Evolutionary conservation across 2,329 filamentous ascomycete species (phyloP), one percentile per base, ranked within the genome.

Genomic region (Exophiala phaeomuriformis): DNA sequence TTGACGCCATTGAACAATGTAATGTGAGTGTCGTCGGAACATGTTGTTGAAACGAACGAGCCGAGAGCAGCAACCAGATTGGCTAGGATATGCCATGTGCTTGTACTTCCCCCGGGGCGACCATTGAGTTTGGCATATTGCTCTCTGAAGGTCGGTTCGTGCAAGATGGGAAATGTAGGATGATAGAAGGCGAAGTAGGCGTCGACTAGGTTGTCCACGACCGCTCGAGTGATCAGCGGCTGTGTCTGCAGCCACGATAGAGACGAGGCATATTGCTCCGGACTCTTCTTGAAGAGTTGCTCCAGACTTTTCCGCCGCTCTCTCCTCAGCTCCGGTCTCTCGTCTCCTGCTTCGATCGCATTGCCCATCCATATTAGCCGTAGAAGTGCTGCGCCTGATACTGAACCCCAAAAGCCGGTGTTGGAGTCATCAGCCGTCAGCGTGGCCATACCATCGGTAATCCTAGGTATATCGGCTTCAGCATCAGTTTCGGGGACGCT

Each of bases 121-220:
- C 50, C 45, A 41, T 50, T 51, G 8, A 55, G 40, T 31, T 46
- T 66, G 10, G 68, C 67, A 52, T 74, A 72, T 33, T 71, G 66
- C 51, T 71, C 69, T 27, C 71, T 71, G 57, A 74, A 74, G 7
- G 67, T 64, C 55, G 71, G 67, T 3, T 75, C 71, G 57, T 80
- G 76, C 0, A 81, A 59, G 8, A 81, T 71, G 0, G 78, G 77
- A 45, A 80, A 81, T 50, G 75, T 76, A 0, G 78, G 77, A 57
- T 81, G 78, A 49, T 80, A 80, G 72, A 77, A 78, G 27, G 69
- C 67, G 51, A 81, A 81, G 64, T 80, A 81, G 0, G 77, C 77
- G 42, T 60, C 53, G 52, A 60, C 43, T 9, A 60, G 52, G 10
- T 35, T 54, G 36, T 58, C 52, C 4, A 56, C 52, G 5, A 60